These are phyloP conservation scores for Macrotyloma uniflorum DNA, from an alignment of 306 rosid species.

Conservation along the genomic window DNA sequence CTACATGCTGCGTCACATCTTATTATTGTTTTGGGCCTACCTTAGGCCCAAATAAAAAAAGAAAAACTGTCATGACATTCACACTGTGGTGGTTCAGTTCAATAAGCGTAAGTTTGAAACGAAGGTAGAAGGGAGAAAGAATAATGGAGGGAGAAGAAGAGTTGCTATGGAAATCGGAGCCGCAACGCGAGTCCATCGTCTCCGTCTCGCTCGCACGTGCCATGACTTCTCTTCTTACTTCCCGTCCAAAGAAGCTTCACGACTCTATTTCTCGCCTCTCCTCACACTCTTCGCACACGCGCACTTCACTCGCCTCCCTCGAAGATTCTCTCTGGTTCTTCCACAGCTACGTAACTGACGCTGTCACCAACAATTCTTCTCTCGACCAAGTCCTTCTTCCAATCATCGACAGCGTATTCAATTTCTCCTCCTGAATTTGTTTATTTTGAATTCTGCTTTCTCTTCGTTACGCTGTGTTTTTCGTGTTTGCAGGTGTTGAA, in stretches of 20 bases:
- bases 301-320: conserved; percentile 52
- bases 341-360: conserved; percentile 67
- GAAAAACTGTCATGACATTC: neutral
- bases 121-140: neutral
- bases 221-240: conserved; percentile 56
- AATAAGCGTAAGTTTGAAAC: neutral
- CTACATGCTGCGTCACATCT: neutral
- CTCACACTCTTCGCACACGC: conserved; percentile 13
- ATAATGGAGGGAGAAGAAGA: conserved; percentile 42
- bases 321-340: conserved; percentile 77
- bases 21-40: neutral
- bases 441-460: neutral
- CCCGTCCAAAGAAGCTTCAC: conserved; percentile 75
- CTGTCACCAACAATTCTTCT: conserved; percentile 37
- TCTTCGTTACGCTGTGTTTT: neutral
- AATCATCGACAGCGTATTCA: conserved; percentile 66
- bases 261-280: conserved; percentile 71
- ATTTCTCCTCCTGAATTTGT: neutral
- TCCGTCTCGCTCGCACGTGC: conserved; percentile 74
- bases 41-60: neutral
- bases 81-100: neutral
- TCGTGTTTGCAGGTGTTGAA: conserved; percentile 54
- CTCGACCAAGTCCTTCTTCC: conserved; percentile 65
- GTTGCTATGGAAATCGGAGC: conserved; percentile 53
- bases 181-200: conserved; percentile 53